These are phyloP conservation scores for Nothophoma quercina DNA, from an alignment of 2,329 filamentous ascomycete species.

Conservation along the genomic window DNA sequence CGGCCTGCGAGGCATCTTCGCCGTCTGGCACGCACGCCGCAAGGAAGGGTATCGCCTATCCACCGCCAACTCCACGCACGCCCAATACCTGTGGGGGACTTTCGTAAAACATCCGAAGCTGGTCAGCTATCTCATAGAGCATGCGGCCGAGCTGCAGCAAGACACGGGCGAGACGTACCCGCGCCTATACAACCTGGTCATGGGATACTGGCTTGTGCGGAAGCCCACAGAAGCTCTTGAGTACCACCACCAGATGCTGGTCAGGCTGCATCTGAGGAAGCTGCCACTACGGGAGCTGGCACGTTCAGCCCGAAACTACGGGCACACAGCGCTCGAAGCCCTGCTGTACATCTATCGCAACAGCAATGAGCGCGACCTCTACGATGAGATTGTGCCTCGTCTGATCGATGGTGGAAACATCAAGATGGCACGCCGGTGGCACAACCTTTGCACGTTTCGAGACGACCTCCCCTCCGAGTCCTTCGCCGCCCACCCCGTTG, in stretches of 20 bases:
- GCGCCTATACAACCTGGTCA: slow-evolving; percentile 54
- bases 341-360: slow-evolving; percentile 50
- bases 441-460: slow-evolving; percentile 47
- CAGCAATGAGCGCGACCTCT: slow-evolving; percentile 49
- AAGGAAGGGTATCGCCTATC: slow-evolving; percentile 51
- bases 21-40: slow-evolving; percentile 54
- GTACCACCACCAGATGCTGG: slow-evolving; percentile 36
- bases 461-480: slow-evolving; percentile 49
- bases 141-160: slow-evolving; percentile 53
- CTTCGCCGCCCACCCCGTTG: slow-evolving; percentile 38
- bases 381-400: slow-evolving; percentile 51
- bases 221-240: slow-evolving; percentile 28
- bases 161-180: slow-evolving; percentile 45
- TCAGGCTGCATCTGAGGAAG: slow-evolving; percentile 32
- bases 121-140: slow-evolving; percentile 48
- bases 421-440: slow-evolving; percentile 48
- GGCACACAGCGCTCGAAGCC: slow-evolving; percentile 18
- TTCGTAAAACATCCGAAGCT: slow-evolving; percentile 51
- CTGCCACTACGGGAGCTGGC: slow-evolving; percentile 36
- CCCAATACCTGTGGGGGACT: slow-evolving; percentile 55
- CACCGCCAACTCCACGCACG: slow-evolving; percentile 44
- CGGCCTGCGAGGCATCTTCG: slow-evolving; percentile 51
- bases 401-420: slow-evolving; percentile 40
- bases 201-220: slow-evolving; percentile 50
- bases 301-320: slow-evolving; percentile 25